Base-by-base conservation (phyloP, 306 rosid genomes). In the Comarum palustre region DNA sequence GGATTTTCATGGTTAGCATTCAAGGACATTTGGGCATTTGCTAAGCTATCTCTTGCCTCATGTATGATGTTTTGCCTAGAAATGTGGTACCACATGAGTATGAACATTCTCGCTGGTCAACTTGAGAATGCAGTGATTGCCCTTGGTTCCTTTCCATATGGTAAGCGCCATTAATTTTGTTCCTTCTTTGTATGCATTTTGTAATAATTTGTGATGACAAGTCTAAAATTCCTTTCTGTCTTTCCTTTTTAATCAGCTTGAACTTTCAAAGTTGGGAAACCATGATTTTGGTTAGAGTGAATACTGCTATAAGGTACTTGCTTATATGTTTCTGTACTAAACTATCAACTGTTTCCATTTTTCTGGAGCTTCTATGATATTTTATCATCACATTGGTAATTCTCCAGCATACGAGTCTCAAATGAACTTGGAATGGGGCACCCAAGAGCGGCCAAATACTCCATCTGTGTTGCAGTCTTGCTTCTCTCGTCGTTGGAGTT, bases 31-130 rank as follows among this genome's bases (percentile, higher is more conserved):
- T 87, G 92, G 92, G 83, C 82, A 20, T 87, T 87, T 72, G 81
- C 83, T 43, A 80, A 81, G 84, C 92, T 87, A 7, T 89, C 92
- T 15, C 52, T 89, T 66, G 86, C 88, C 10, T 87, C 92, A 8
- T 86, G 92, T 50, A 78, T 87, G 20, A 87, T 87, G 92, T 82
- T 84, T 72, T 87, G 90, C 76, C 87, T 89, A 76, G 90, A 87
- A 48, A 3, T 82, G 59, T 85, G 92, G 86, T 68, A 71, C 55
- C 0, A 1, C 6, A 75, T 64, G 39, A 41, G 50, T 51, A 67
- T 77, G 29, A 46, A 63, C 17, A 29, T 83, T 42, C 76, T 71
- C 27, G 75, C 77, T 51, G 87, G 87, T 62, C 71, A 6, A 20
- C 81, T 86, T 29, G 52, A 74, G 12, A 79, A 83, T 74, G 82